Conservation (phyloP, 495 filamentous ascomycete genomes). For the Penicillium herquei region DNA sequence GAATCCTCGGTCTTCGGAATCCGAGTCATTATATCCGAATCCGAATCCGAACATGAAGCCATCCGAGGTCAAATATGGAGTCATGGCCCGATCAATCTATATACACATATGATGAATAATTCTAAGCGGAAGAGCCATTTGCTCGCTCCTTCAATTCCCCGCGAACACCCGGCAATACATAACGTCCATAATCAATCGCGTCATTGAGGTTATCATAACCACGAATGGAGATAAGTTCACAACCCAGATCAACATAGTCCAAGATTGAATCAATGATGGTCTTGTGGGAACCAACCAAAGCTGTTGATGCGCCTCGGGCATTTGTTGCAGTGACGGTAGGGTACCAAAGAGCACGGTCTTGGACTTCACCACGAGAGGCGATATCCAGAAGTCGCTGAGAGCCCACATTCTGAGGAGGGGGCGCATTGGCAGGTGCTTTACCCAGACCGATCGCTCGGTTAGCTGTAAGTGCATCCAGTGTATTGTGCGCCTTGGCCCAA, state of each 20-base stretch:
- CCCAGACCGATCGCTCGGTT: constrained; percentile 32
- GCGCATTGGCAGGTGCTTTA: constrained; percentile 25
- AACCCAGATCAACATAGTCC: constrained; percentile 53
- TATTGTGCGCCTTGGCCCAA: constrained; percentile 51
- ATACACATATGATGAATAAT: too few species aligned
- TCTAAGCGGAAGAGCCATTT: not conserved
- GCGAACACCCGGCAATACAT: constrained; percentile 46
- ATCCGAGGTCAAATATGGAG: too few species aligned
- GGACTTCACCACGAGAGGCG: constrained; percentile 50
- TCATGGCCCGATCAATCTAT: too few species aligned
- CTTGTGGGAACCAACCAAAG: constrained; percentile 48
- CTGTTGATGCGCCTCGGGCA: constrained; percentile 54
- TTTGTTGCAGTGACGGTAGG: constrained; percentile 55
- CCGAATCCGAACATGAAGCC: too few species aligned
- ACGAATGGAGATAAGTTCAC: constrained; percentile 52
- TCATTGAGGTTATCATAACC: constrained; percentile 56
- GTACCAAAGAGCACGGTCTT: constrained; percentile 56
- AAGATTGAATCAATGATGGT: constrained; percentile 50
- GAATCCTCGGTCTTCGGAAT: too few species aligned
- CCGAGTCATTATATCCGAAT: too few species aligned
- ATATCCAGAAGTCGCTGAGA: constrained; percentile 54
- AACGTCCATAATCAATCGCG: constrained; percentile 53
- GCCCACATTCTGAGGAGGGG: constrained; percentile 50
- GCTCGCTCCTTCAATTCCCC: constrained; percentile 32
- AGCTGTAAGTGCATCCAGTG: constrained; percentile 38